Percentiles rank a stretch among this genome's conserved stretches.
Evolutionary conservation across 495 filamentous ascomycete species (phyloP).

Genomic region (Penicillium soppii): DNA sequence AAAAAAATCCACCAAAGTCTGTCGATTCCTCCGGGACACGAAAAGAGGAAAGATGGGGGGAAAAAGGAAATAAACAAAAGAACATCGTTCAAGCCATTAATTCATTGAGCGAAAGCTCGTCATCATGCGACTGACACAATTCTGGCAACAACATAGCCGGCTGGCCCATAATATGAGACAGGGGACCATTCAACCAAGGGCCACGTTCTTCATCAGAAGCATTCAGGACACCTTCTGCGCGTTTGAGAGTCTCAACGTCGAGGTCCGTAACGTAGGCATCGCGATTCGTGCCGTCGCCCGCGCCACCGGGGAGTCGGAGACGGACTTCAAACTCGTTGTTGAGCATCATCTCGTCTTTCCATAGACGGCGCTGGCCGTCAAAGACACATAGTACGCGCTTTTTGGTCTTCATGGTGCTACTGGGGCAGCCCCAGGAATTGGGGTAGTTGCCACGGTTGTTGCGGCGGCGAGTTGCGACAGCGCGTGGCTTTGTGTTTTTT

Average conservation of each 20-base stretch:
- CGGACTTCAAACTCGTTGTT: conserved; percentile 93
- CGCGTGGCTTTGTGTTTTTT: conserved; percentile 42
- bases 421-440: conserved; percentile 83
- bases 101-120: conserved; percentile 41
- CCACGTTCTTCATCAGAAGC: conserved; percentile 84
- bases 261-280: conserved; percentile 85
- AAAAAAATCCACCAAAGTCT: too few relatives aligned
- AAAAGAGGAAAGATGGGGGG: conserved; percentile 1
- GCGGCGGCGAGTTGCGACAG: conserved; percentile 61
- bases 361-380: conserved; percentile 81
- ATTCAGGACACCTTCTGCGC: conserved; percentile 75
- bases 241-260: conserved; percentile 84
- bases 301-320: conserved; percentile 67
- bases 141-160: conserved; percentile 36
- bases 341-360: conserved; percentile 99
- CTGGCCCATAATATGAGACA: conserved; percentile 39
- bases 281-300: conserved; percentile 53
- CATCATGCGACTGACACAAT: conserved; percentile 30
- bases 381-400: conserved; percentile 94
- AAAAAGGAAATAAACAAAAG: not conserved
- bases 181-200: conserved; percentile 59
- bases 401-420: conserved; percentile 93
- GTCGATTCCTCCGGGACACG: not conserved
- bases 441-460: conserved; percentile 93
- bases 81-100: conserved; percentile 34